These are phyloP conservation scores for Aschersonia sp. DNA, from an alignment of 2,329 filamentous ascomycete species.

Conservation along the genomic window DNA sequence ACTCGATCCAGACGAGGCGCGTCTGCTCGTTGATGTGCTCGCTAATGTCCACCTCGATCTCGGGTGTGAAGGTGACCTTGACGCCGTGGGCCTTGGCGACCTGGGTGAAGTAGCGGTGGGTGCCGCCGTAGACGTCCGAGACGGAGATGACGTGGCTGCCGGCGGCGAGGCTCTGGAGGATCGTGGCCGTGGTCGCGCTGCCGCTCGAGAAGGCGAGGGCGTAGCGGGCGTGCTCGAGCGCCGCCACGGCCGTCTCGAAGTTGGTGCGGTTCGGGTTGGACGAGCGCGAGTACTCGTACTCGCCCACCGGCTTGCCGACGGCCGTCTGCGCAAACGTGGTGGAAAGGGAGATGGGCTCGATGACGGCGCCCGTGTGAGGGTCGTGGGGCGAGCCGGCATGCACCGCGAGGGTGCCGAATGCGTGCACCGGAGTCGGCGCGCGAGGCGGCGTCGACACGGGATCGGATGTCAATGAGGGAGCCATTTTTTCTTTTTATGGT, in stretches of 20 bases:
- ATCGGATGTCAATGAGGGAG: constrained; percentile 21
- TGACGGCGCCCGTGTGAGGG: constrained; percentile 83
- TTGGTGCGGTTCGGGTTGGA: constrained; percentile 91
- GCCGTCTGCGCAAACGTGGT: constrained; percentile 90
- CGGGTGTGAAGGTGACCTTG: constrained; percentile 83
- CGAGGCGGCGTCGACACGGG: constrained; percentile 60
- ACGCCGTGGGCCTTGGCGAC: constrained; percentile 91
- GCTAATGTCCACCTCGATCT: constrained; percentile 77
- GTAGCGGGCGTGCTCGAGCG: constrained; percentile 82
- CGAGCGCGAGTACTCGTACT: constrained; percentile 86
- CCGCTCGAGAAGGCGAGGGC: constrained; percentile 91
- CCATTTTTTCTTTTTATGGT: constrained; percentile 7
- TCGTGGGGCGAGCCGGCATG: constrained; percentile 89
- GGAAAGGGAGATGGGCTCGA: constrained; percentile 88
- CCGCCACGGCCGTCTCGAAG: constrained; percentile 83
- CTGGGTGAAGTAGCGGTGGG: constrained; percentile 97
- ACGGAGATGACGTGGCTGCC: constrained; percentile 93
- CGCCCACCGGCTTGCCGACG: constrained; percentile 75
- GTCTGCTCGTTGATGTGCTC: constrained; percentile 78
- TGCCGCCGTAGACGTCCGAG: constrained; percentile 94
- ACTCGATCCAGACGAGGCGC: constrained; percentile 91
- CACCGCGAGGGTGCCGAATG: constrained; percentile 87
- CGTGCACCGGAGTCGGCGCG: constrained; percentile 55
- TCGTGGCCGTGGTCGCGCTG: constrained; percentile 81
- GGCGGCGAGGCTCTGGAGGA: constrained; percentile 81